phyloP scores from a whole-genome alignment of 2,329 filamentous ascomycete genomes.

The Anthostomella pinea region DNA sequence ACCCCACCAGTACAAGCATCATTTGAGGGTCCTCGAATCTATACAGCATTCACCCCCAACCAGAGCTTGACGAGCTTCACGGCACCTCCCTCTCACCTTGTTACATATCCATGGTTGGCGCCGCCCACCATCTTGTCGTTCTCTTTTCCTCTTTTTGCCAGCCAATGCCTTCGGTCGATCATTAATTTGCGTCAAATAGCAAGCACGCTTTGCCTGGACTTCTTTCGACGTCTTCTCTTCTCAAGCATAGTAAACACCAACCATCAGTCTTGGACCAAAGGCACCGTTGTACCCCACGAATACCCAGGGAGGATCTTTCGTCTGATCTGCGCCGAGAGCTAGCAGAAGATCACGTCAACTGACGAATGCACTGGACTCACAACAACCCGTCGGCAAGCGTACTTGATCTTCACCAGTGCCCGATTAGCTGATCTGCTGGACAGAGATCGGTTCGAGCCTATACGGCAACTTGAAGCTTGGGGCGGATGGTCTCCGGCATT shows the following conservation, averaged over 20 bases:
- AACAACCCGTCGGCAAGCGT: conserved; percentile 6
- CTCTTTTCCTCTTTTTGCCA: conserved; percentile 5
- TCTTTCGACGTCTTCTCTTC: conserved; percentile 2
- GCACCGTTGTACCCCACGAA: no score
- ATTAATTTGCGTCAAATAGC: background rate
- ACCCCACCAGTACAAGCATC: conserved; percentile 40
- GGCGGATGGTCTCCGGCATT: background rate
- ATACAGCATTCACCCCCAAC: conserved; percentile 33
- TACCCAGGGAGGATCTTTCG: no score
- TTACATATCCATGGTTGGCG: conserved; percentile 22
- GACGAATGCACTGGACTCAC: conserved; percentile 5
- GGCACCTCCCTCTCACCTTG: conserved; percentile 11
- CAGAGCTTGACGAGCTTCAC: conserved; percentile 21
- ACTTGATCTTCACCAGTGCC: conserved; percentile 7
- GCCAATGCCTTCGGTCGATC: conserved; percentile 7
- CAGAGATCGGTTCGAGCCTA: conserved; percentile 8
- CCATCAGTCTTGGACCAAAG: no score
- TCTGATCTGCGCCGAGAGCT: no score
- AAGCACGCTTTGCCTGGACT: conserved; percentile 8
- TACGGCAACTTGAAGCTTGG: conserved; percentile 4
- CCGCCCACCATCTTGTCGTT: conserved; percentile 4
- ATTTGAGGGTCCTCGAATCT: conserved; percentile 36
- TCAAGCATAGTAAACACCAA: no score
- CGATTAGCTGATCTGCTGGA: conserved; percentile 7
- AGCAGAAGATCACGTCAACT: conserved; percentile 7